These are phyloP conservation scores for Lichina pygmaea DNA, from an alignment of 495 filamentous ascomycete genomes.

Conservation along the genomic window DNA sequence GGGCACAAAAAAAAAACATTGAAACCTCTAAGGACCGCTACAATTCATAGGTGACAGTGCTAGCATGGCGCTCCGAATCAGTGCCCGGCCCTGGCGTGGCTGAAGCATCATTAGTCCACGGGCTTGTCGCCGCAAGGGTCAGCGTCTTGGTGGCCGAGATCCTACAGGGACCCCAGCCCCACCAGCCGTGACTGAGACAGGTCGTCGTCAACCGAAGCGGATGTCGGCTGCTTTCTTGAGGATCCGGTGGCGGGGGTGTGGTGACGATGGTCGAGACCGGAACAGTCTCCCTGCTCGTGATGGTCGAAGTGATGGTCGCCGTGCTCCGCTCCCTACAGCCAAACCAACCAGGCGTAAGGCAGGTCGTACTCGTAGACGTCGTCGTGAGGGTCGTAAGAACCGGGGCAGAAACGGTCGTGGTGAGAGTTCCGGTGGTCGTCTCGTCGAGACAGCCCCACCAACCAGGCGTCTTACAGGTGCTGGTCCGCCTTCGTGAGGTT, in stretches of 20 bases:
- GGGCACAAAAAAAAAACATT: no score
- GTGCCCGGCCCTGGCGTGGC: no score
- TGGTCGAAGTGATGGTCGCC: constrained; percentile 3
- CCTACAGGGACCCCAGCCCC: no score
- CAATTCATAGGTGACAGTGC: no score
- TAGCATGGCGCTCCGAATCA: no score
- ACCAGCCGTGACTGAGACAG: no score
- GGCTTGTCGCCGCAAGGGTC: no score
- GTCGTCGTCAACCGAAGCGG: no score
- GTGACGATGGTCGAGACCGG: constrained; percentile 14
- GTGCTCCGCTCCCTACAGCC: constrained; percentile 15
- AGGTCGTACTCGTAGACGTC: constrained; percentile 14
- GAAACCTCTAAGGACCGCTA: no score
- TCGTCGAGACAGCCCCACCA: constrained; percentile 54
- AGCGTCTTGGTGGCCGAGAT: no score
- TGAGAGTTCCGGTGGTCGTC: constrained; percentile 11
- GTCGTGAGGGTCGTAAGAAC: constrained; percentile 13
- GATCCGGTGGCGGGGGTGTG: not conserved
- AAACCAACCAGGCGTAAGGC: constrained; percentile 15
- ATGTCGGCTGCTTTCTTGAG: not conserved
- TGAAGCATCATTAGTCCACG: no score
- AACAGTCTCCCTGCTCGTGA: constrained; percentile 2
- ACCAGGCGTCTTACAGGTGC: constrained; percentile 72
- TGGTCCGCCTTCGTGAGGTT: constrained; percentile 41
- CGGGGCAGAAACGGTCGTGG: constrained; percentile 7